Base-by-base conservation (phyloP, 768 basidiomycete genomes). In the Pleurotus citrinopileatus region DNA sequence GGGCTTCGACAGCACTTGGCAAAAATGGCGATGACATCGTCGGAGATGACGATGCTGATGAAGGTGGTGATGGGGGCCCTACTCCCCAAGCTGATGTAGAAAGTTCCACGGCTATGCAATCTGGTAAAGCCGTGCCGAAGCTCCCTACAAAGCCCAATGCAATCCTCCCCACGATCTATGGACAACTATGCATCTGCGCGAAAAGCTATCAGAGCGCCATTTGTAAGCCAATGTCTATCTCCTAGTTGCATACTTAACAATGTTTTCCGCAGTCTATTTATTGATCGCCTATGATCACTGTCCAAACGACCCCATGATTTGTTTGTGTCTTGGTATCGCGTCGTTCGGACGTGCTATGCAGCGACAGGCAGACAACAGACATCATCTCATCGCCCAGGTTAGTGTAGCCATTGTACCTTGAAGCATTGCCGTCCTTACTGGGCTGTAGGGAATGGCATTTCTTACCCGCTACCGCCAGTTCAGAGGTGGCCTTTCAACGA, bases 301-400 rank as follows among this genome's bases (percentile, higher is more conserved):
- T 56, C 87, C 83, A 0, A 75, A 91, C 12, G 91, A 98, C 67
- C 92, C 95, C 0, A 74, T 95, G 70, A 77, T 97, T 20, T 94
- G 89, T 63, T 73, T 98, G 3, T 83, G 80, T 40, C 76, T 98
- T 7, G 91, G 87, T 0, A 83, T 94, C 42, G 85, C 91, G 0
- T 97, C 91, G 19, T 73, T 97, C 42, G 93, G 94, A 9, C 80
- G 96, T 32, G 89, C 94, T 0, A 92, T 93, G 87, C 91, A 95
- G 59, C 80, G 95, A 17, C 95, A 98, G 66, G 86, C 88, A 12
- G 96, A 98, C 70, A 98, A 99, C 65, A 73, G 94, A 36, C 90
- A 97, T 63, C 91, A 96, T 66, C 79, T 94, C 55, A 80, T 98
- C 34, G 78, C 86, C 3, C 91, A 94, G 63, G 76, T 73, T 25